A percentile compares a stretch with the other conserved stretches of the same genome.
phyloP scores from a whole-genome alignment of 1,284 basidiomycete genomes.

The Ceratobasidium theobromae region DNA sequence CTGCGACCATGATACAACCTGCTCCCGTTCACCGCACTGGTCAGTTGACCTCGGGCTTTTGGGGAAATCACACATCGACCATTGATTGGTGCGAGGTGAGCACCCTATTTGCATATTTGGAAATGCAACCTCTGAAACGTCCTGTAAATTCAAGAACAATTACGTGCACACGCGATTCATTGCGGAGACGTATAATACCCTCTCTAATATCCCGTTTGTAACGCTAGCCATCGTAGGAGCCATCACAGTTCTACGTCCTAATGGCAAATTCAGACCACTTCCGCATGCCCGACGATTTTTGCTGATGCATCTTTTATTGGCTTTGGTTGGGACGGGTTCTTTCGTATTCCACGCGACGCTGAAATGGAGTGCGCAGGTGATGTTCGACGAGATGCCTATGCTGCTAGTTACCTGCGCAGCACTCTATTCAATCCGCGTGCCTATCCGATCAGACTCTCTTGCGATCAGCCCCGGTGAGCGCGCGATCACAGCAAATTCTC shows the following conservation, averaged over 20 bases:
- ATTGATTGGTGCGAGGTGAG: conserved; percentile 38
- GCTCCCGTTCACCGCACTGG: conserved; percentile 28
- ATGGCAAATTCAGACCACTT: background rate
- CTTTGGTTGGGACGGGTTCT: conserved; percentile 35
- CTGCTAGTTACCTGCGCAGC: conserved; percentile 27
- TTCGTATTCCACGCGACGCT: conserved; percentile 38
- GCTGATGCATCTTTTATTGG: conserved; percentile 21
- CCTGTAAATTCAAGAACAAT: conserved; percentile 32
- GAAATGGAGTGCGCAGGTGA: conserved; percentile 38
- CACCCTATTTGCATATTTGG: background rate
- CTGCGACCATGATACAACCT: conserved; percentile 19
- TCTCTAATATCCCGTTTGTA: conserved; percentile 38
- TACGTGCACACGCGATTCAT: conserved; percentile 36
- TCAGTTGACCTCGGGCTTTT: conserved; percentile 30
- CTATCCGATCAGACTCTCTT: conserved; percentile 11
- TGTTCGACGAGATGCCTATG: conserved; percentile 31
- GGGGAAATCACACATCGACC: conserved; percentile 37
- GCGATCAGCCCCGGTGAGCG: background rate
- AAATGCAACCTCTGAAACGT: no score
- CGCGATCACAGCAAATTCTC: background rate
- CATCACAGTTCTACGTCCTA: conserved; percentile 5
- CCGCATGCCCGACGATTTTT: conserved; percentile 20
- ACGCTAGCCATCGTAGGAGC: conserved; percentile 36
- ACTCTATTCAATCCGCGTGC: conserved; percentile 25
- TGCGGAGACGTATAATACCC: conserved; percentile 37